phyloP scores from a whole-genome alignment of 2,329 filamentous ascomycete species.

The Talaromyces sp. region DNA sequence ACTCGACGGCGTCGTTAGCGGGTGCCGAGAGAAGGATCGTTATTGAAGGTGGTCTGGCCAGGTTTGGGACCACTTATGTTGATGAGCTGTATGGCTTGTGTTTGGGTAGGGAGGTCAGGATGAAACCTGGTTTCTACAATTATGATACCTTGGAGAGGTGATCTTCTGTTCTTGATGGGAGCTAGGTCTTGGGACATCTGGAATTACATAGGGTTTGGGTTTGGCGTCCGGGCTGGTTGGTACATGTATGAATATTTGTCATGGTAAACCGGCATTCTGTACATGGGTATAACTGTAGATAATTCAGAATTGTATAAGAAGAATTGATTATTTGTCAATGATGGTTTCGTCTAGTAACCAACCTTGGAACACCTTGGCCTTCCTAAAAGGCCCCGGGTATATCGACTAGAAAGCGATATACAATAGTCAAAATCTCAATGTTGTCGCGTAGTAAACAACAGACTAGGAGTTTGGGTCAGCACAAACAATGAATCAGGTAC shows the following conservation, averaged over 20 bases:
- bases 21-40: slow-evolving; percentile 5
- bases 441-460: neutral
- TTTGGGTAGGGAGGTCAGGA: slow-evolving; percentile 11
- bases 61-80: slow-evolving; percentile 14
- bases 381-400: too few relatives aligned
- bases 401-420: too few relatives aligned
- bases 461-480: neutral
- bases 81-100: slow-evolving; percentile 16
- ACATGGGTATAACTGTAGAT: neutral
- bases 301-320: neutral
- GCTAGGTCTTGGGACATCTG: neutral
- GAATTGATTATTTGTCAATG: neutral
- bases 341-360: too few relatives aligned
- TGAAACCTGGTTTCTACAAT: slow-evolving; percentile 5
- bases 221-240: neutral
- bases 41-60: slow-evolving; percentile 10
- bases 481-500: neutral
- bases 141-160: neutral
- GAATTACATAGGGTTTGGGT: neutral
- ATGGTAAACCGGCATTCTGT: neutral
- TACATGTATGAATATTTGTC: too few relatives aligned
- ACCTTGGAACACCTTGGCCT: too few relatives aligned
- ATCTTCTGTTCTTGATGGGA: neutral
- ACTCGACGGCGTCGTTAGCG: neutral
- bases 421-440: too few relatives aligned